Percentiles rank a stretch among this genome's conserved stretches.
These are phyloP conservation scores for Bisporella sp. DNA, from an alignment of 2,329 filamentous ascomycete genomes.

Conservation along the genomic window DNA sequence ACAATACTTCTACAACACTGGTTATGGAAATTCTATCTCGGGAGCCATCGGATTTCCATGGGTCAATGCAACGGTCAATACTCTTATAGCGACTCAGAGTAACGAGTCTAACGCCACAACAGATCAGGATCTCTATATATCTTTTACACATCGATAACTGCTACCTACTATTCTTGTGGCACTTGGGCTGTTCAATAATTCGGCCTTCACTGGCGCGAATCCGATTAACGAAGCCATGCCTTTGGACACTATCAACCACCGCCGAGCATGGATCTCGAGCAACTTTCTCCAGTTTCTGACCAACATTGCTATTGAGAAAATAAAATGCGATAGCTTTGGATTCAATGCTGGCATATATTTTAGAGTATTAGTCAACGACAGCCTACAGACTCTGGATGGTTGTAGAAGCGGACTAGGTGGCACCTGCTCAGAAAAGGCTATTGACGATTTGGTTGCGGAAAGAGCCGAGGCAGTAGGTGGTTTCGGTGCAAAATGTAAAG, in stretches of 20 bases:
- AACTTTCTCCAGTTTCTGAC: conserved; percentile 45
- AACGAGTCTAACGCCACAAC: conserved; percentile 26
- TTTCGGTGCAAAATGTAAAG: conserved; percentile 34
- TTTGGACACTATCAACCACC: conserved; percentile 38
- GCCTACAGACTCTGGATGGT: conserved; percentile 38
- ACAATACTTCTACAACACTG: conserved; percentile 43
- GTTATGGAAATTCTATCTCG: conserved; percentile 41
- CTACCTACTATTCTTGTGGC: conserved; percentile 46
- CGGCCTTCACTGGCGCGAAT: conserved; percentile 36
- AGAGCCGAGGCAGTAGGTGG: conserved; percentile 32
- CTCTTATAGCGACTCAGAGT: conserved; percentile 25
- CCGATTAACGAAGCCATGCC: conserved; percentile 45
- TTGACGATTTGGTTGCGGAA: conserved; percentile 12
- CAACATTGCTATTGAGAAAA: conserved; percentile 45
- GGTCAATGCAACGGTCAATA: conserved; percentile 42
- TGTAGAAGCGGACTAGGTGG: conserved; percentile 43
- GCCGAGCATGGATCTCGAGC: conserved; percentile 42
- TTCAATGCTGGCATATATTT: conserved; percentile 38
- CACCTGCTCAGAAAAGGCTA: conserved; percentile 28
- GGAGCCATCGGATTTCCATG: conserved; percentile 43
- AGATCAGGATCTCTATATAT: conserved; percentile 44
- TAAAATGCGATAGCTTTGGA: conserved; percentile 43
- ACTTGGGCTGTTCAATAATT: conserved; percentile 48
- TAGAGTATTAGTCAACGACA: conserved; percentile 43
- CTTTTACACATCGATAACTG: conserved; percentile 47